These are phyloP conservation scores for Glarea lozoyensis DNA, from an alignment of 495 filamentous ascomycete genomes.

Conservation along the genomic window DNA sequence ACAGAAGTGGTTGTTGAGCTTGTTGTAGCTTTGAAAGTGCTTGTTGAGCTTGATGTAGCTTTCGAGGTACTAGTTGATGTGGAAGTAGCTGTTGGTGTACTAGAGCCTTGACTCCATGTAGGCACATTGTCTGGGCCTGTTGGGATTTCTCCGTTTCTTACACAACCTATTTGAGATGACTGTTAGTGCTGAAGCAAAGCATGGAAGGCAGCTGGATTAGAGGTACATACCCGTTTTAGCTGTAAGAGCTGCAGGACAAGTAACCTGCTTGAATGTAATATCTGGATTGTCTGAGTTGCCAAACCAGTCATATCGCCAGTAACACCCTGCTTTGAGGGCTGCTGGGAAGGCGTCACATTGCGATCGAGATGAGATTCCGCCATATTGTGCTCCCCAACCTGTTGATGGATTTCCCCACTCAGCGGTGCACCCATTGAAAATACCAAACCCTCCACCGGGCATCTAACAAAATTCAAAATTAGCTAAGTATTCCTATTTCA, in stretches of 20 bases:
- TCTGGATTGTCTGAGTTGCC: slow-evolving; percentile 49
- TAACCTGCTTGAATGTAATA: slow-evolving; percentile 38
- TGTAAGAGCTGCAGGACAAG: slow-evolving; percentile 51
- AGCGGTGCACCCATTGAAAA: slow-evolving; percentile 52
- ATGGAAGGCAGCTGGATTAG: too few relatives aligned
- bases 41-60: too few relatives aligned
- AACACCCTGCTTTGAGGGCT: slow-evolving; percentile 51
- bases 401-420: slow-evolving; percentile 50
- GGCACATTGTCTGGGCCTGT: neutral
- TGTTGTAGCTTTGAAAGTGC: neutral
- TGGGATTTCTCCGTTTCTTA: slow-evolving; percentile 2
- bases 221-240: slow-evolving; percentile 45
- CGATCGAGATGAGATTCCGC: slow-evolving; percentile 41
- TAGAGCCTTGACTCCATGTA: neutral
- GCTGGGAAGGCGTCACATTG: slow-evolving; percentile 47
- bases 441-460: slow-evolving; percentile 57
- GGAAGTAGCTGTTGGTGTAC: neutral
- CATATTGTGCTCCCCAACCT: slow-evolving; percentile 56
- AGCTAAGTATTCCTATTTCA: too few relatives aligned
- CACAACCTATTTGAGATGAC: too few relatives aligned
- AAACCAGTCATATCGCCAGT: slow-evolving; percentile 66
- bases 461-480: slow-evolving; percentile 36
- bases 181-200: too few relatives aligned
- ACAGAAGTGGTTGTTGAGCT: neutral
- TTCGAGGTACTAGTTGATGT: neutral